Base-by-base conservation (phyloP, 2,329 filamentous ascomycete genomes). In the Nothopassalora personata region DNA sequence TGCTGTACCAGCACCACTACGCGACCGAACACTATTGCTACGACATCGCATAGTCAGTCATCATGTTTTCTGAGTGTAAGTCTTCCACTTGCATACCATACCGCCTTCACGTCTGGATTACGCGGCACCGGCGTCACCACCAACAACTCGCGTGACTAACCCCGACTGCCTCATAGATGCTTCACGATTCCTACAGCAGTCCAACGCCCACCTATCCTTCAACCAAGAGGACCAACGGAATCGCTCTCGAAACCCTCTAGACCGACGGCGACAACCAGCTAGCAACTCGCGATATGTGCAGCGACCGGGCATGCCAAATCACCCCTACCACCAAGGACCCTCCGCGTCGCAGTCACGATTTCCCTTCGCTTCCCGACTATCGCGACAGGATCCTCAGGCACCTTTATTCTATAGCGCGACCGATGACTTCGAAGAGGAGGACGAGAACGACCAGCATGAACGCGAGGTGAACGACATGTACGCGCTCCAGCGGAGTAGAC, bases 171-270 rank as follows among this genome's bases (percentile, higher is more conserved):
- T 56, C 55, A 56, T 71, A 97, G 94, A 97, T 87, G 94, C 94
- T 70, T 97, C 93, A 67, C 88, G 88, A 68, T 99, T 99, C 75
- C 86, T 99, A 69, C 90, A 92, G 62, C 94, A 97, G 83, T 97
- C 92, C 66, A 92, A 96, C 80, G 96, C 92, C 62, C 88, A 91
- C 64, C 81, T 97, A 70, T 90, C 88, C 66, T 91, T 76, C 84
- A 88, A 72, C 76, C 72, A 70, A 65, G 65, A 72, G 55, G 65
- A 70, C 53, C 61, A 49, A 28, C 58, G 63, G 39, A 67, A 66
- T 60, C 84, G 56, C 74, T 80, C 66, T 70, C 74, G 75, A 65
- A 78, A 75, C 70, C 78, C 76, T 53, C 72, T 77, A 70, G 80
- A 77, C 69, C 79, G 78, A 62, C 74, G 75, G 65, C 76, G 74